Percentiles rank a stretch among this genome's conserved stretches.
These are phyloP conservation scores for Pouteria campechiana DNA, from an alignment of 179 eudicot genomes.

Conservation along the genomic window DNA sequence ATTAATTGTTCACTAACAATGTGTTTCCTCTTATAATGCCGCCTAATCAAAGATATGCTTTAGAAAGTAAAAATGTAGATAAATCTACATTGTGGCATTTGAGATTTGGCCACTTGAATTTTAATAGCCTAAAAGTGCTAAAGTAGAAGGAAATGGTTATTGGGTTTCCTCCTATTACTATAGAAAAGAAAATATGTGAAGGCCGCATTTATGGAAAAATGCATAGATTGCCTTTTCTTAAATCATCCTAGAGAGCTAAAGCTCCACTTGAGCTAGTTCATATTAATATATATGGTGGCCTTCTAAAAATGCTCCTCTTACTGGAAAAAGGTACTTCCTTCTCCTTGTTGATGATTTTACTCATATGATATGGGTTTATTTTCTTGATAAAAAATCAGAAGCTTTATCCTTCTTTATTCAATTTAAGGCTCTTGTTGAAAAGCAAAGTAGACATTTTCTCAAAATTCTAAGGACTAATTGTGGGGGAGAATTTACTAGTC, in stretches of 20 bases:
- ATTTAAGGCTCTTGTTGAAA: not conserved
- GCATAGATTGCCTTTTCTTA: conserved; percentile 3
- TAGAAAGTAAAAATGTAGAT: not conserved
- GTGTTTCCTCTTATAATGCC: not conserved
- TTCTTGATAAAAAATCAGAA: conserved; percentile 1
- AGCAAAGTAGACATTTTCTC: not conserved
- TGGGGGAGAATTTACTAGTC: conserved; percentile 5
- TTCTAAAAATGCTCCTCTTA: not conserved
- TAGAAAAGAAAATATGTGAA: not conserved
- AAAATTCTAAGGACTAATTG: conserved; percentile 1
- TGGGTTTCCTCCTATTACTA: not conserved
- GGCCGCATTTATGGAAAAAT: conserved; percentile 3
- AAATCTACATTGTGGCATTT: too few species aligned
- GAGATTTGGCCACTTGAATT: not conserved
- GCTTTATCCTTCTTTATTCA: not conserved
- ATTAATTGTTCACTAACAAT: too few species aligned
- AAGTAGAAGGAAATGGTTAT: not conserved
- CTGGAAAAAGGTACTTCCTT: not conserved
- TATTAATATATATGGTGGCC: not conserved
- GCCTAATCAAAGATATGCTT: not conserved
- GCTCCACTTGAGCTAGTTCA: conserved; percentile 2
- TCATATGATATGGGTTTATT: conserved; percentile 2
- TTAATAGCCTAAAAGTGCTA: not conserved
- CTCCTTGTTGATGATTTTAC: conserved; percentile 4
- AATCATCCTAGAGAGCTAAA: conserved; percentile 5